Evolutionary conservation across 805 yeast genomes (phyloP).

Genomic region (Saccharomyces jurei): DNA sequence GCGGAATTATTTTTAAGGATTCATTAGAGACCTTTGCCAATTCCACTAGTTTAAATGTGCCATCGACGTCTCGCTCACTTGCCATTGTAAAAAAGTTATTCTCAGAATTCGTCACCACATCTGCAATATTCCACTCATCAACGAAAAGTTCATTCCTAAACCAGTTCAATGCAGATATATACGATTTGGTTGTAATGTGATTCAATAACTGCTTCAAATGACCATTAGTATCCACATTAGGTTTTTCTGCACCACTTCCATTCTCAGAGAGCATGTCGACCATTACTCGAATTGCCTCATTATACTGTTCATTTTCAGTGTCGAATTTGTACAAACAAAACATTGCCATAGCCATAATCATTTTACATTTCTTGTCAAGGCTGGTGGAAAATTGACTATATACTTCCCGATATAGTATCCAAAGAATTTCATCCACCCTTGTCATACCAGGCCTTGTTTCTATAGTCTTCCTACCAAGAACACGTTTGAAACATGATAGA

Average conservation of each 20-base stretch:
- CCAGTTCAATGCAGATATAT: slow-evolving; percentile 7
- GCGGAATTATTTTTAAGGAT: slow-evolving; percentile 42
- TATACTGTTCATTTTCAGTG: slow-evolving; percentile 8
- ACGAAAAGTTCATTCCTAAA: neutral
- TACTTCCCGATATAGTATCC: slow-evolving; percentile 38
- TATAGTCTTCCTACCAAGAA: slow-evolving; percentile 19
- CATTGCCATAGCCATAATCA: slow-evolving; percentile 37
- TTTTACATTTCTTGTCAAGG: slow-evolving; percentile 37
- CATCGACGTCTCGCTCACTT: slow-evolving; percentile 58
- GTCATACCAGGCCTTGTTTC: neutral
- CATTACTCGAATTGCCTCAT: neutral
- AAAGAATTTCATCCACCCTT: slow-evolving; percentile 30
- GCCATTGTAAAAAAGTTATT: slow-evolving; percentile 39
- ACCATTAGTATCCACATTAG: neutral
- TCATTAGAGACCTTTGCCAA: slow-evolving; percentile 31
- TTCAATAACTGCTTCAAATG: neutral
- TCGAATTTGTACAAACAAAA: slow-evolving; percentile 17
- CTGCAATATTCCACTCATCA: slow-evolving; percentile 1
- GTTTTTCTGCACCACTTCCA: neutral
- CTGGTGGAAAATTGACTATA: slow-evolving; percentile 42
- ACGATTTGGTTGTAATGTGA: slow-evolving; percentile 5
- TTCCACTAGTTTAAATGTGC: slow-evolving; percentile 44
- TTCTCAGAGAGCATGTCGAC: neutral
- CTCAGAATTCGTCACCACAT: neutral
- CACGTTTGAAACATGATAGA: slow-evolving; percentile 27